These are phyloP conservation scores for Colletotrichum australisinense DNA, from an alignment of 2,329 filamentous ascomycete species.

Conservation along the genomic window DNA sequence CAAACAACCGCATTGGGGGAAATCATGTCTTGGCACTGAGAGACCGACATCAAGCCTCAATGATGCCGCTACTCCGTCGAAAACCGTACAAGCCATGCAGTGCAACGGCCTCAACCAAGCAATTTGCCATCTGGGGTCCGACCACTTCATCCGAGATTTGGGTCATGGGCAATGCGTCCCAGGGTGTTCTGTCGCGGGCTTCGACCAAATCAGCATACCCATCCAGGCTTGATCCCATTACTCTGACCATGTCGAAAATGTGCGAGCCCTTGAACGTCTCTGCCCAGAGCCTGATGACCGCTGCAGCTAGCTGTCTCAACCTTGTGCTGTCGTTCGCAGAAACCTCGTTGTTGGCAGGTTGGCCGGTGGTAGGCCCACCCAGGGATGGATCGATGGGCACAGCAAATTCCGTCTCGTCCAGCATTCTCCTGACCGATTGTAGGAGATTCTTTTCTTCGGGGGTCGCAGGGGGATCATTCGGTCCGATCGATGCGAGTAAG, in stretches of 20 bases:
- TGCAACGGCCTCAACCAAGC: neutral
- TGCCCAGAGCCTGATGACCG: conserved; percentile 70
- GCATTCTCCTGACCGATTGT: conserved; percentile 67
- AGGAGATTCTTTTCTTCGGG: conserved; percentile 66
- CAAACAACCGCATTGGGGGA: conserved; percentile 2
- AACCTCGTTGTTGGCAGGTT: conserved; percentile 54
- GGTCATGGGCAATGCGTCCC: conserved; percentile 44
- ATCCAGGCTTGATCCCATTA: conserved; percentile 68
- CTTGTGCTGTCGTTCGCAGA: conserved; percentile 61
- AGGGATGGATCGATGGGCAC: conserved; percentile 69
- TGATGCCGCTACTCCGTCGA: neutral
- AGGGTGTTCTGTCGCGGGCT: conserved; percentile 62
- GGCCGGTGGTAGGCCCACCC: conserved; percentile 50
- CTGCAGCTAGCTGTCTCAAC: conserved; percentile 66
- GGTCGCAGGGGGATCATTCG: conserved; percentile 60
- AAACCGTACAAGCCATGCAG: neutral
- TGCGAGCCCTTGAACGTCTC: conserved; percentile 72
- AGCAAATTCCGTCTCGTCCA: conserved; percentile 72
- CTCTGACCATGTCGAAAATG: conserved; percentile 69
- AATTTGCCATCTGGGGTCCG: neutral
- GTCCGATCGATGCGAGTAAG: conserved; percentile 63
- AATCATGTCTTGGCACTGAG: conserved; percentile 13
- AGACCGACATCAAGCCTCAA: neutral
- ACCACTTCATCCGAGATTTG: conserved; percentile 22
- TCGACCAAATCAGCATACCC: conserved; percentile 68